A percentile compares a stretch with the other conserved stretches of the same genome.
Conservation (phyloP, 306 rosid genomes). For the Sindora glabra region DNA sequence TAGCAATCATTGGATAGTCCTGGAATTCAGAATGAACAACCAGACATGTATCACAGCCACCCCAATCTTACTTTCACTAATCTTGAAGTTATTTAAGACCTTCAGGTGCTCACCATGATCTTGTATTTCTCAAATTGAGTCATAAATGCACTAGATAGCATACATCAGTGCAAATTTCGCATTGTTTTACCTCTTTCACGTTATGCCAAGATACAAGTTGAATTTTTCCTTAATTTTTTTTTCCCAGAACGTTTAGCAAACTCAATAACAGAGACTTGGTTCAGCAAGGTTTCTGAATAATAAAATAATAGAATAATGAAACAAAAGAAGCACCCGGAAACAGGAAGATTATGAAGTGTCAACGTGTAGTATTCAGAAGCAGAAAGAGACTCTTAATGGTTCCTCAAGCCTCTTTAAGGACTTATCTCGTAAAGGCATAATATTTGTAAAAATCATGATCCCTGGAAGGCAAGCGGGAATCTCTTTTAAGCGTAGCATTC, state of each 20-base stretch:
- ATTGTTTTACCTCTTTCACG: neutral
- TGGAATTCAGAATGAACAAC: conserved; percentile 15
- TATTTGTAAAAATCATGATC: neutral
- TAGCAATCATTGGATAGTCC: conserved; percentile 82
- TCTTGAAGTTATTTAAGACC: neutral
- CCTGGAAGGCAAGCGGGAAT: neutral
- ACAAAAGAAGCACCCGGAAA: too few relatives aligned
- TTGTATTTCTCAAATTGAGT: neutral
- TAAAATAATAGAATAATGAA: neutral
- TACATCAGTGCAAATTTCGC: neutral
- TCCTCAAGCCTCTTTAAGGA: neutral
- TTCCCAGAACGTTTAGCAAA: neutral
- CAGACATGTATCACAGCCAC: neutral
- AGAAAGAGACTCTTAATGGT: neutral
- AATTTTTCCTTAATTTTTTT: too few relatives aligned
- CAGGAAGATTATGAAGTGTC: too few relatives aligned
- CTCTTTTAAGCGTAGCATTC: neutral
- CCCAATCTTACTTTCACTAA: neutral
- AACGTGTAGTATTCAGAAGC: too few relatives aligned
- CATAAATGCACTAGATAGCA: neutral
- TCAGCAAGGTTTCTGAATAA: neutral
- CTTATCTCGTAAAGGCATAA: too few relatives aligned
- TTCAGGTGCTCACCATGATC: neutral
- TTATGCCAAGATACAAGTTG: neutral
- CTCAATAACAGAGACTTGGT: neutral